Conservation (phyloP, 495 filamentous ascomycete genomes). For the Chaetomidium leptoderma region DNA sequence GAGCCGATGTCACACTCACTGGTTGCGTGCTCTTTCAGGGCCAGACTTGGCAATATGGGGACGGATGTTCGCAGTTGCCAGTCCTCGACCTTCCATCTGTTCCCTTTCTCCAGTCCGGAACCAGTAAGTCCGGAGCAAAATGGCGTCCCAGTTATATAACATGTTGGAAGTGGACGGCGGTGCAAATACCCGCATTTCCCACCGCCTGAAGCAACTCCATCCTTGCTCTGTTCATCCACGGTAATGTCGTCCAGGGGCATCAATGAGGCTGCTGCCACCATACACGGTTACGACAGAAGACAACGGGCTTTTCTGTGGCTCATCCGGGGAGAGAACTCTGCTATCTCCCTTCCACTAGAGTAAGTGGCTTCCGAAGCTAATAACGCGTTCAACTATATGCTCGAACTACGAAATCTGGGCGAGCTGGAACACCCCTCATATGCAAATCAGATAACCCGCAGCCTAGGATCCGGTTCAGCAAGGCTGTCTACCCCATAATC, state of each 20-base stretch:
- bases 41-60: constrained; percentile 5
- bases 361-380: no score
- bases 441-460: no score
- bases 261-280: neutral
- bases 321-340: neutral
- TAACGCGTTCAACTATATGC: no score
- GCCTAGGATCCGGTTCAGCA: neutral
- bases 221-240: neutral
- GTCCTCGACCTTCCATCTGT: neutral
- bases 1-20: constrained; percentile 25
- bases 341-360: neutral
- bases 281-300: neutral
- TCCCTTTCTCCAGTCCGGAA: neutral
- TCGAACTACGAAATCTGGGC: no score
- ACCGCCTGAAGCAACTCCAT: neutral
- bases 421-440: no score
- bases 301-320: neutral
- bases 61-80: neutral
- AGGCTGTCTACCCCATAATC: neutral
- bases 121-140: neutral
- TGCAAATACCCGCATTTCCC: constrained; percentile 1
- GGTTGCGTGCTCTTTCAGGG: constrained; percentile 8
- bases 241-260: neutral
- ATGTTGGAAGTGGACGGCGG: neutral
- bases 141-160: neutral